Evolutionary conservation across 2,329 filamentous ascomycete species (phyloP).

Genomic region (Penicillium sclerotiorum): DNA sequence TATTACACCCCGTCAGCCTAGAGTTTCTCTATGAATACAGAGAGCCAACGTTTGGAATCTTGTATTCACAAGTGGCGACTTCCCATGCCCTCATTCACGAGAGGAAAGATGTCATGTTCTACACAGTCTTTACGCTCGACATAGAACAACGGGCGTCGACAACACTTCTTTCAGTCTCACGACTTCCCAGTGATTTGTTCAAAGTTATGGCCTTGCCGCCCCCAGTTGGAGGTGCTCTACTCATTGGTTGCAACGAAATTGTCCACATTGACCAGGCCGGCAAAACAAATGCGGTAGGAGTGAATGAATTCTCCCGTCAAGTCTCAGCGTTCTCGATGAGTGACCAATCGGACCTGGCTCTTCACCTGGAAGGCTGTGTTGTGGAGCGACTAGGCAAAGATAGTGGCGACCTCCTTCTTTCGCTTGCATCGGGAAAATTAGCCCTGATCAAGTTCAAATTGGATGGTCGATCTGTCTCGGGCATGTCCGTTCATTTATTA

Average conservation of each 20-base stretch:
- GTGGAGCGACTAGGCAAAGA: conserved; percentile 76
- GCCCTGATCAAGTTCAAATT: conserved; percentile 79
- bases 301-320: conserved; percentile 86
- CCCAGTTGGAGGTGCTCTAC: conserved; percentile 83
- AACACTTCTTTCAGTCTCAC: conserved; percentile 81
- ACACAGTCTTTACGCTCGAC: conserved; percentile 94
- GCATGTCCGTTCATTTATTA: conserved; percentile 72
- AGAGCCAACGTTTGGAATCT: conserved; percentile 93
- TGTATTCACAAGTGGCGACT: conserved; percentile 74
- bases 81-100: conserved; percentile 74
- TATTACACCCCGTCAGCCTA: conserved; percentile 88
- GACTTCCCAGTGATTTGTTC: conserved; percentile 84
- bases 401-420: conserved; percentile 80
- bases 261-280: conserved; percentile 96
- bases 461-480: conserved; percentile 88
- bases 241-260: conserved; percentile 86
- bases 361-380: conserved; percentile 79
- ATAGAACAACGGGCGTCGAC: conserved; percentile 92
- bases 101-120: conserved; percentile 81
- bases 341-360: conserved; percentile 78
- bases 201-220: conserved; percentile 79
- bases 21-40: conserved; percentile 95
- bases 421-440: conserved; percentile 74
- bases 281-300: conserved; percentile 86
- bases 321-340: conserved; percentile 80